Conservation (phyloP, 768 basidiomycete genomes). For the Russula compacta region DNA sequence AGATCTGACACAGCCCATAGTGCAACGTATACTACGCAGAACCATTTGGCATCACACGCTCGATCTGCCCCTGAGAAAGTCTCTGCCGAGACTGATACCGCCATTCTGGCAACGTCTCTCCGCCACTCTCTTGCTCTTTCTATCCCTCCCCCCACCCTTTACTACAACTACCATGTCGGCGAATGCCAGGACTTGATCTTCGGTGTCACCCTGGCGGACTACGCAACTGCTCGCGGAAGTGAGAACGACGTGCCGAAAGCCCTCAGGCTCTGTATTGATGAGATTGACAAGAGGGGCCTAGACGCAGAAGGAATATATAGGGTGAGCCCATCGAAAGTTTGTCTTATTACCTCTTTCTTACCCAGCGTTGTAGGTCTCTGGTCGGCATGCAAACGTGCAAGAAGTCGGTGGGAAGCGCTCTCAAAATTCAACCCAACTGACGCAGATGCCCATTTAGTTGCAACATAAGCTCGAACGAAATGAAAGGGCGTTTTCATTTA, state of each 20-base stretch:
- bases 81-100: constrained; percentile 60
- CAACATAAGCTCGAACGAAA: constrained; percentile 83
- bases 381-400: constrained; percentile 77
- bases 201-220: constrained; percentile 80
- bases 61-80: constrained; percentile 55
- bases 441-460: constrained; percentile 37
- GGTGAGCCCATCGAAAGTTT: constrained; percentile 31
- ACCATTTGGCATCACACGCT: constrained; percentile 61
- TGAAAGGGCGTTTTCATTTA: constrained; percentile 67
- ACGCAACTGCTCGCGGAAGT: constrained; percentile 67
- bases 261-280: constrained; percentile 68
- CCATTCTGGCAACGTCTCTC: constrained; percentile 44
- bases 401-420: constrained; percentile 39
- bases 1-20: constrained; percentile 31
- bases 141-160: constrained; percentile 63
- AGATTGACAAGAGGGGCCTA: constrained; percentile 72
- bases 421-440: background rate
- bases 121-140: constrained; percentile 54
- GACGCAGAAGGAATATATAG: constrained; percentile 77
- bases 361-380: constrained; percentile 51
- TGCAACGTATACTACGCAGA: constrained; percentile 69
- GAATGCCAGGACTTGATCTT: constrained; percentile 85
- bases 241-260: constrained; percentile 78
- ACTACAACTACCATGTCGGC: constrained; percentile 73
- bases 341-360: background rate